A percentile compares a stretch with the other conserved stretches of the same genome.
These are phyloP conservation scores for Solanum medicagineum DNA, from an alignment of 257 asterid genomes.

Conservation along the genomic window DNA sequence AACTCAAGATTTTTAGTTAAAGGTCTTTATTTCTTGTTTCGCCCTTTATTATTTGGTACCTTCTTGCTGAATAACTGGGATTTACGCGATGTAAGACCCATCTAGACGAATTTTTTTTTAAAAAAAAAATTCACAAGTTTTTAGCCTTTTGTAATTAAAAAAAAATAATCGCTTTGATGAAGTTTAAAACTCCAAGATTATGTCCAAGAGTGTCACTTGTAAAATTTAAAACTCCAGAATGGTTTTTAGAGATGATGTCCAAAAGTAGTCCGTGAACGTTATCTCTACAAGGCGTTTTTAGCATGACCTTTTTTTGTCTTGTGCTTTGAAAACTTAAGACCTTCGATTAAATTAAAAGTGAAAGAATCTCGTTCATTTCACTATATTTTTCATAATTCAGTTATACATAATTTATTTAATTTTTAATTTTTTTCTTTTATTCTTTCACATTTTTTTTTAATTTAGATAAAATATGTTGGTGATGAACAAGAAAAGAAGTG, in stretches of 20 bases:
- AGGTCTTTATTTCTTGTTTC: not conserved
- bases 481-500: slow-evolving; percentile 53
- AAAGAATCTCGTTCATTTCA: not conserved
- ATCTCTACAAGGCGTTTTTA: not conserved
- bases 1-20: not conserved
- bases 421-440: not conserved
- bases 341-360: not conserved
- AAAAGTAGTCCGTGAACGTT: not conserved
- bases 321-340: not conserved
- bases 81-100: not conserved
- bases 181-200: not conserved
- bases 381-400: not conserved
- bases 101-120: rapidly evolving
- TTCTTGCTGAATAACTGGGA: not conserved
- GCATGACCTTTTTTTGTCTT: not conserved
- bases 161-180: not conserved
- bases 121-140: not conserved
- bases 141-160: not conserved
- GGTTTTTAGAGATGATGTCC: too few species aligned
- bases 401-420: not conserved
- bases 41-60: not conserved
- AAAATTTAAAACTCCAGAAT: not conserved
- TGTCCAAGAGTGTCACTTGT: not conserved
- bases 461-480: slow-evolving; percentile 66
- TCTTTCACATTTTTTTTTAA: not conserved